These are phyloP conservation scores for Stemphylium lycopersici DNA, from an alignment of 2,329 filamentous ascomycete genomes.

Conservation along the genomic window DNA sequence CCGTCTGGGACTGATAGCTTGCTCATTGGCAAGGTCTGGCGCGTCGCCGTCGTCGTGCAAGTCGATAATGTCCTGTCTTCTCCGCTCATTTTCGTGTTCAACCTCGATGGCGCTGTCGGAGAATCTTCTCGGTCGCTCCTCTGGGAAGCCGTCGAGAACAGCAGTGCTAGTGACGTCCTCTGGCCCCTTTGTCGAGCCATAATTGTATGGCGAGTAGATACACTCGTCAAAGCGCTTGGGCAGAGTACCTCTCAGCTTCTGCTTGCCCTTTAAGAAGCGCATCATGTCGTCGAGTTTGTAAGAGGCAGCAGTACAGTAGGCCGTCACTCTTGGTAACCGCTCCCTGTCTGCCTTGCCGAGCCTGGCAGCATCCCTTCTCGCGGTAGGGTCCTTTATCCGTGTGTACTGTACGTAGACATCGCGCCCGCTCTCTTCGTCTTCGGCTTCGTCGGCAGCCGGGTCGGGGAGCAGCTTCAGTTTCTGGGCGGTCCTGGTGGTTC, in stretches of 20 bases:
- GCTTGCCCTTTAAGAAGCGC: slow-evolving; percentile 86
- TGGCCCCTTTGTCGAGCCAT: slow-evolving; percentile 58
- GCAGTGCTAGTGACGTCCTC: slow-evolving; percentile 45
- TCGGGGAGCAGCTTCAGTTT: slow-evolving; percentile 97
- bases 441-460: slow-evolving; percentile 77
- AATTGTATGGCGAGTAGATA: slow-evolving; percentile 93
- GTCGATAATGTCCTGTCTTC: slow-evolving; percentile 68
- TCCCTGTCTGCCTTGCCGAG: slow-evolving; percentile 92
- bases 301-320: slow-evolving; percentile 91
- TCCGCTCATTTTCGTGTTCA: slow-evolving; percentile 62
- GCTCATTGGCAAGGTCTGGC: slow-evolving; percentile 32
- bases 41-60: slow-evolving; percentile 55
- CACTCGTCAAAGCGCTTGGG: slow-evolving; percentile 97
- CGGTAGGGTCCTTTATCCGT: slow-evolving; percentile 94
- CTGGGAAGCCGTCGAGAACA: slow-evolving; percentile 34
- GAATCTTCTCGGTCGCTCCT: slow-evolving; percentile 67
- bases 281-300: slow-evolving; percentile 91
- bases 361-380: slow-evolving; percentile 86
- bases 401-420: slow-evolving; percentile 99
- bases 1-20: slow-evolving; percentile 31
- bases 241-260: slow-evolving; percentile 76
- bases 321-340: slow-evolving; percentile 86
- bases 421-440: slow-evolving; percentile 86
- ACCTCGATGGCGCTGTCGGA: slow-evolving; percentile 74
- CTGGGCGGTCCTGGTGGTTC: slow-evolving; percentile 93